phyloP scores from a whole-genome alignment of 371 early-diverging fungal species.

The Mucor lusitanicus region DNA sequence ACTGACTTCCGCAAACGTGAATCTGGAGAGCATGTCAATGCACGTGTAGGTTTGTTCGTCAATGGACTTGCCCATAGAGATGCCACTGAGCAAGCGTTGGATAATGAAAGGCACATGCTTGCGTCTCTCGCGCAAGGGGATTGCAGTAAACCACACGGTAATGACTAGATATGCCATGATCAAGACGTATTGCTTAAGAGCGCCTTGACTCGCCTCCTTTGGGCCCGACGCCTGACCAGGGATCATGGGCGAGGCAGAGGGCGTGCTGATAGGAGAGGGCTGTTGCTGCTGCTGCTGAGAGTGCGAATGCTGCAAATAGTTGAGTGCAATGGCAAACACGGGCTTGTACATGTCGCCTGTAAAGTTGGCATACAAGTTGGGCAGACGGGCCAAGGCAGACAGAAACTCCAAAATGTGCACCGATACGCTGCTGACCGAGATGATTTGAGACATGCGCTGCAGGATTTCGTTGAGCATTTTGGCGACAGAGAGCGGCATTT shows the following conservation, averaged over 20 bases:
- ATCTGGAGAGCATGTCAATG: slow-evolving; percentile 90
- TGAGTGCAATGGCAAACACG: slow-evolving; percentile 91
- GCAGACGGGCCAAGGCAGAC: slow-evolving; percentile 81
- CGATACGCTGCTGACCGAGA: slow-evolving; percentile 78
- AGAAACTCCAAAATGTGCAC: slow-evolving; percentile 92
- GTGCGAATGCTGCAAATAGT: slow-evolving; percentile 81
- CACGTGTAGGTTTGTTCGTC: slow-evolving; percentile 88
- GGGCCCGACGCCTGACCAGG: slow-evolving; percentile 9
- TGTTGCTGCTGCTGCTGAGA: slow-evolving; percentile 38
- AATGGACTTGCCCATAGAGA: slow-evolving; percentile 44
- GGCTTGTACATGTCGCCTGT: slow-evolving; percentile 81
- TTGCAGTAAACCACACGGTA: slow-evolving; percentile 83
- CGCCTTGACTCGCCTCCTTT: slow-evolving; percentile 31
- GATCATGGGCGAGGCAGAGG: slow-evolving; percentile 20
- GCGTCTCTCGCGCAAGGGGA: slow-evolving; percentile 72
- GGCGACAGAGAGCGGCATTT: slow-evolving; percentile 78
- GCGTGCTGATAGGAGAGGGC: slow-evolving; percentile 8
- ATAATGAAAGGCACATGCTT: slow-evolving; percentile 85
- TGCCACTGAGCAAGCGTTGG: slow-evolving; percentile 65
- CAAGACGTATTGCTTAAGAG: slow-evolving; percentile 78
- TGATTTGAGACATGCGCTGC: slow-evolving; percentile 79
- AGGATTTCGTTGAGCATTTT: slow-evolving; percentile 77
- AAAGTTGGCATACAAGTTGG: slow-evolving; percentile 80
- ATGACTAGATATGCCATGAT: slow-evolving; percentile 92
- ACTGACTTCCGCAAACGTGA: slow-evolving; percentile 76